These are phyloP conservation scores for Gracilaria caudata DNA, from an alignment of 23 red algal genomes.

Conservation along the genomic window DNA sequence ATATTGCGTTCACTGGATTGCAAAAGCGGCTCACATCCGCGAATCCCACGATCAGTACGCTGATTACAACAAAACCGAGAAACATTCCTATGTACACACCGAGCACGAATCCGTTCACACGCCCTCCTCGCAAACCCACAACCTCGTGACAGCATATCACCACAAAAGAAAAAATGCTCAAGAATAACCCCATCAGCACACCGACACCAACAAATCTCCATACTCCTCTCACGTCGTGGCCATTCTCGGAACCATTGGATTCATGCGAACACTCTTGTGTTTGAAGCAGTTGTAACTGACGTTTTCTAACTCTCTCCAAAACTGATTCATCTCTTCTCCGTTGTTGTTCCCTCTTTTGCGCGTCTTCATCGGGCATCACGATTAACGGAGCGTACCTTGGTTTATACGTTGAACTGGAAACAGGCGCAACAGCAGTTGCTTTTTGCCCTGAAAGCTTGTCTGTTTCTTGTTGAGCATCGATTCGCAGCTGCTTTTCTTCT, in stretches of 20 bases:
- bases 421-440: not conserved
- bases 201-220: conserved; percentile 17
- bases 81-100: conserved; percentile 20
- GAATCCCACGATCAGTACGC: not conserved
- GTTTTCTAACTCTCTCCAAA: not conserved
- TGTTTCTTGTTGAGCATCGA: not conserved
- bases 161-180: conserved; percentile 17
- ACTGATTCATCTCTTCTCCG: not conserved
- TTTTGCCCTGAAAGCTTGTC: not conserved
- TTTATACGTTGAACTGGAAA: conserved; percentile 19
- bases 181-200: not conserved
- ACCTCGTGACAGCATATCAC: conserved; percentile 6
- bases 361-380: conserved; percentile 2
- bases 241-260: not conserved
- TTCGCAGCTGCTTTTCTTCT: not conserved
- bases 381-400: conserved; percentile 17
- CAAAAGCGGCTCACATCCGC: not conserved
- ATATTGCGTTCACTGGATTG: not conserved
- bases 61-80: not conserved
- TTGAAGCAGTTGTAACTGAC: not conserved
- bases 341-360: conserved; percentile 1
- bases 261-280: not conserved
- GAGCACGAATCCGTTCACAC: conserved; percentile 1
- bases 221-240: conserved; percentile 4
- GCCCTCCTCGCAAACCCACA: conserved; percentile 7